Base-by-base conservation (phyloP, 805 yeast species). In the Wickerhamiella shivajii region DNA sequence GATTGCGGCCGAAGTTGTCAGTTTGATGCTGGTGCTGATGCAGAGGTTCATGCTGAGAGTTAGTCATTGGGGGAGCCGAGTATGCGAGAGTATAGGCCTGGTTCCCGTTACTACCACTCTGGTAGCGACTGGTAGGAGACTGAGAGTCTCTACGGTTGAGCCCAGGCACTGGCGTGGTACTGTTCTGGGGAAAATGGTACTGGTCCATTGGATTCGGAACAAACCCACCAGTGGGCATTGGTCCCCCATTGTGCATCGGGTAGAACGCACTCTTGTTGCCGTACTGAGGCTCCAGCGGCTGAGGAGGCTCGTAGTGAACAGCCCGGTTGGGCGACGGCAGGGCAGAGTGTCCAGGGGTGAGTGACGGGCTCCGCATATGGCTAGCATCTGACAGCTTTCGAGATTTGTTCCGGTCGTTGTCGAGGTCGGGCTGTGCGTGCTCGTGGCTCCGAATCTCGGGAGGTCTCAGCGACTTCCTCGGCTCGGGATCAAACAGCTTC, bases 381-480 rank as follows among this genome's bases (percentile, higher is more conserved):
- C 18, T 24, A 16, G 13, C 15, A 24, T n/a, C 18, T 14, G 14
- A 18, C 15, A 11, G 23, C 10, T 8, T 11, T 20, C 23, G 23
- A 8, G 8, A 8, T 8, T 8, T 11, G 10, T 11, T 20, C 10
- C 23, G 10, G 23, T 8, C 8, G 10, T 11, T 8, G 10, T 20
- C 10, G 23, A 11, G 8, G 10, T 20, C 23, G 11, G 10, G 10
- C 29, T 16, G 5, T 16, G n/a, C n/a, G 13, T 20, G n/a, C 18
- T n/a, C n/a, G n/a, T n/a, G n/a, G 29, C 10, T 26, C 25, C 25
- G 25, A 20, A 18, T 28, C 18, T 7, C 22, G 22, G 12, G 20
- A 21, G 32, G 32, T 13, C 22, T 25, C 18, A 29, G 25, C 13
- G 32, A 25, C 8, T 7, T 21, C 9, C 19, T 18, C 9, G 18